Base-by-base conservation (phyloP, 345 rosid genomes). In the Syzygium aqueum region DNA sequence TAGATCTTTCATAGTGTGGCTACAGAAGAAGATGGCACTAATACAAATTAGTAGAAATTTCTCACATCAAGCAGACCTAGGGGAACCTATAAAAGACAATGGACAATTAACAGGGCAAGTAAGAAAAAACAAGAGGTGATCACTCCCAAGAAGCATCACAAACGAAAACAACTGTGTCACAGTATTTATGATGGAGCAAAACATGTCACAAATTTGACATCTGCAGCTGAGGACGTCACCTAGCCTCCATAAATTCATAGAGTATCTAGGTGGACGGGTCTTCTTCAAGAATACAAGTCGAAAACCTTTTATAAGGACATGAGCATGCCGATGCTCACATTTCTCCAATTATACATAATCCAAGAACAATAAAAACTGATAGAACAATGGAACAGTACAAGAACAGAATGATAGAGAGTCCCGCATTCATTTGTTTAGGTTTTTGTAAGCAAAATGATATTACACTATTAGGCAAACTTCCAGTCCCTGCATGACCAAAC, bases 1-100 rank as follows among this genome's bases (percentile, higher is more conserved):
- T 78, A 65, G 86, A 87, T 89, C 90, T 94, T 87, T 93, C 98
- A 93, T 93, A 90, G 88, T 88, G 88, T 84, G 91, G 90, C 95
- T 91, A 93, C 46, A 84, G 73, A 52, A 43, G 57, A 61, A 85
- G 56, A 25, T 3, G 37, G 49, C 9, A 2, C 22, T 53, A 40
- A 53, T 16, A 57, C 77, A 12, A 49, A 21, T 46, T 46, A 82
- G 84, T 14, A 16, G 40, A 67, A 65, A 40, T 49, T 33, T 65
- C 30, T 84, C 37, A 84, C 17, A 40, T n/a, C 19, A 49, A 73
- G 80, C 82, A 73, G 49, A 73, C 8, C 27, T 19, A 37, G 27
- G 49, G 49, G 82, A 37, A 73, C 19, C 82, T 73, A 73, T 73
- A 37, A 73, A 73, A 73, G 49, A 37, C 49, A 73, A 21, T 0